Percentiles rank a stretch among this genome's conserved stretches.
phyloP scores from a whole-genome alignment of 495 filamentous ascomycete genomes.

The Daldinia decipiens region DNA sequence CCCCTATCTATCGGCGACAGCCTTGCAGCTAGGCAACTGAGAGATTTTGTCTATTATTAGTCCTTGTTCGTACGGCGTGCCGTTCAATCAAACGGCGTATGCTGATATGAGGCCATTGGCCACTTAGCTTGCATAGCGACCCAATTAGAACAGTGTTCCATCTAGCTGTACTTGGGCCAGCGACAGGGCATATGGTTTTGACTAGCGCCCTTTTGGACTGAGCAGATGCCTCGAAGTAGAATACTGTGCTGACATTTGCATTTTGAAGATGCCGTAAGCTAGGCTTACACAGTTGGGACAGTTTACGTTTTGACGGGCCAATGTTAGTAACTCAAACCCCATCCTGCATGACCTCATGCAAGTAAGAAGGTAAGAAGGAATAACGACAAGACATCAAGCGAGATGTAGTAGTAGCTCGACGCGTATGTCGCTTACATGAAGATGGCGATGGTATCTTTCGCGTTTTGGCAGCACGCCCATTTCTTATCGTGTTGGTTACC shows the following conservation, averaged over 20 bases:
- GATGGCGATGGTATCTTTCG: constrained; percentile 25
- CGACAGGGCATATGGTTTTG: constrained; percentile 16
- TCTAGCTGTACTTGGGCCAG: constrained; percentile 14
- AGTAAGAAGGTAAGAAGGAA: constrained; percentile 44
- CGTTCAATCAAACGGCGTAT: constrained; percentile 32
- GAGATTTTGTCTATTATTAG: constrained; percentile 34
- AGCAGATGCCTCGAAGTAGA: neutral
- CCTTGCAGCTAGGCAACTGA: constrained; percentile 34
- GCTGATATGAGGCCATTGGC: constrained; percentile 28
- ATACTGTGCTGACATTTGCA: constrained; percentile 33
- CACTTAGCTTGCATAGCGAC: constrained; percentile 14
- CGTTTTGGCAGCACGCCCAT: constrained; percentile 30
- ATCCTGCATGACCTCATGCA: constrained; percentile 38
- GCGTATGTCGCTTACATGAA: constrained; percentile 35
- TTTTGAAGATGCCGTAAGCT: constrained; percentile 36
- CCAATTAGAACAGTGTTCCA: constrained; percentile 19
- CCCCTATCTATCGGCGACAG: constrained; percentile 39
- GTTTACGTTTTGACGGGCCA: constrained; percentile 19
- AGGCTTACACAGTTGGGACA: constrained; percentile 28
- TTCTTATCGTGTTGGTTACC: constrained; percentile 9
- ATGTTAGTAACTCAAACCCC: constrained; percentile 35
- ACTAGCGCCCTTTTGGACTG: constrained; percentile 13
- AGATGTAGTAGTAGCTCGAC: constrained; percentile 34
- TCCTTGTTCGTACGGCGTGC: constrained; percentile 23
- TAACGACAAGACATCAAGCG: constrained; percentile 24